Base-by-base conservation (phyloP, 345 rosid genomes). In the Garcia nutans region DNA sequence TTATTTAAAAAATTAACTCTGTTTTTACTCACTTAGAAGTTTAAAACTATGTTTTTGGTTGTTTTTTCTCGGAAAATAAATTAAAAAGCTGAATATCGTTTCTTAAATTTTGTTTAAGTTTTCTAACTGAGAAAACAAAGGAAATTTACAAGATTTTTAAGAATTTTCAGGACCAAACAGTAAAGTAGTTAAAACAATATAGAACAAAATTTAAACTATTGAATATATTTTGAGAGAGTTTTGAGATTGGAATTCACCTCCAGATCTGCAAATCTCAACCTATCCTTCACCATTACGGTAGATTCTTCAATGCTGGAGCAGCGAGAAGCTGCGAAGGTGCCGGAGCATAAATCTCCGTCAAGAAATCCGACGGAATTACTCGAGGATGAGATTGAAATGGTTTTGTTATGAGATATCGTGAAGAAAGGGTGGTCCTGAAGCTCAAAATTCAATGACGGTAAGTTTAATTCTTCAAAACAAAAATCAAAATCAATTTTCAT, bases 231-330 rank as follows among this genome's bases (percentile, higher is more conserved):
- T 68, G 65, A 17, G 2, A 56, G 20, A 56, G 23, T 44, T 23
- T 16, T 22, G 10, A 37, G 61, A 17, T 31, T 60, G 47, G 65
- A 76, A 73, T 60, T 81, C 70, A 87, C 95, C 92, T 88, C 81
- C 78, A 82, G 92, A 90, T 90, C 95, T 84, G 69, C 70, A 23
- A 54, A 50, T 26, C 72, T 54, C 65, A 66, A 62, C 58, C 68
- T 62, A 61, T 87, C 88, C 73, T 31, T 84, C 80, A 78, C 73
- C 72, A 83, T 72, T 74, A 70, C 81, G 71, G 65, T 74, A 17
- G 89, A 78, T 41, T 71, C 87, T 41, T 73, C 87, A 56, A 67
- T 84, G 77, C 76, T 84, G 65, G 82, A 87, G 86, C 81, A 80
- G 52, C 33, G 44, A 64, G 79, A 78, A 10, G 71, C 67, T 11